phyloP scores from a whole-genome alignment of 768 basidiomycete species.

The Exsudoporus frostii region DNA sequence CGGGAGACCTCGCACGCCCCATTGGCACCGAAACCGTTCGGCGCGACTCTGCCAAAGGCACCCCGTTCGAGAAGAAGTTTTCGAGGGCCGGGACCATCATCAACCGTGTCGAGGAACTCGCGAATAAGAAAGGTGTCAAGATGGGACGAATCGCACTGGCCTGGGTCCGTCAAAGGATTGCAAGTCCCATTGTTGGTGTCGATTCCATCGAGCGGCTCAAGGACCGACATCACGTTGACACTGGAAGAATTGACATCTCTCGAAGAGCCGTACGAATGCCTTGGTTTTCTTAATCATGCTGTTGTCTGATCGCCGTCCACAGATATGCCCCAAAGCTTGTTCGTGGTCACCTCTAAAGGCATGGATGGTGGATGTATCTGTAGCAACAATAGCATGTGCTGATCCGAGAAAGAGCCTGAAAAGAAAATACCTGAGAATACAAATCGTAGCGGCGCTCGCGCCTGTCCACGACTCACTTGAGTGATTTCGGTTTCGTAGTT shows the following conservation, averaged over 20 bases:
- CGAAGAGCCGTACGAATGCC: conserved; percentile 25
- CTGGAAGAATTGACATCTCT: conserved; percentile 32
- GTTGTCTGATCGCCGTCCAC: background rate
- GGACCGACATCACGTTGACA: conserved; percentile 22
- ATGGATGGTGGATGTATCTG: background rate
- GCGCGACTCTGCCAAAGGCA: conserved; percentile 12
- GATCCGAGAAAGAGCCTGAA: background rate
- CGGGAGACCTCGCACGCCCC: conserved; percentile 40
- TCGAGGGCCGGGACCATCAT: conserved; percentile 35
- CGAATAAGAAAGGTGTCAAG: conserved; percentile 36
- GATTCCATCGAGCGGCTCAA: conserved; percentile 34
- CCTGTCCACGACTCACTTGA: no score
- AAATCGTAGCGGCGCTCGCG: no score
- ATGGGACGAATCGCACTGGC: conserved; percentile 48
- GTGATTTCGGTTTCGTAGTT: no score
- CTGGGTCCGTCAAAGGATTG: conserved; percentile 41
- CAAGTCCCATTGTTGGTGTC: conserved; percentile 45
- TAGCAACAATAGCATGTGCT: background rate
- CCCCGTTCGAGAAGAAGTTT: conserved; percentile 20
- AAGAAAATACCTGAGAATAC: conserved; percentile 11
- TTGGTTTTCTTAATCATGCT: background rate
- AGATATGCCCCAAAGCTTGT: conserved; percentile 22
- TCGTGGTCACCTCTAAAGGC: conserved; percentile 13
- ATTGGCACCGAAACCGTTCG: conserved; percentile 27
- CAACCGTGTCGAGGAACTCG: conserved; percentile 40